Percentiles rank a stretch among this genome's conserved stretches.
These are phyloP conservation scores for Panicum miliaceum DNA, from an alignment of 176 grass and related monocot genomes.

Conservation along the genomic window DNA sequence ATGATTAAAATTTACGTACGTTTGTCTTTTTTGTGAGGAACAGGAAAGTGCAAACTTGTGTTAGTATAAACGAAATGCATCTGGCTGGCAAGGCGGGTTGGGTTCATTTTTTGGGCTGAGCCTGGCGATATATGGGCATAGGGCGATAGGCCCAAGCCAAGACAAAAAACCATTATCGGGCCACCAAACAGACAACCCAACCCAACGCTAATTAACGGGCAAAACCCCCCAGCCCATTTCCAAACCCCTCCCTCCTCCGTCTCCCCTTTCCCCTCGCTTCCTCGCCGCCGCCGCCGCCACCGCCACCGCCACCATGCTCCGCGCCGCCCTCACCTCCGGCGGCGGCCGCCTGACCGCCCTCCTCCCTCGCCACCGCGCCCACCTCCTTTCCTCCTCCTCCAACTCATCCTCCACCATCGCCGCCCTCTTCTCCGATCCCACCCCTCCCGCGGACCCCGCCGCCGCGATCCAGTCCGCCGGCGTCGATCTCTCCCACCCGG, in stretches of 20 bases:
- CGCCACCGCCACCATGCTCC: slow-evolving; percentile 42
- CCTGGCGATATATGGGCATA: not conserved
- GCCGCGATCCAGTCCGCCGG: slow-evolving; percentile 49
- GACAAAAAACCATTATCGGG: not conserved
- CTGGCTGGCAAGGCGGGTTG: not conserved
- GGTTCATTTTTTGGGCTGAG: not conserved
- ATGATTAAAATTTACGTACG: too few relatives aligned
- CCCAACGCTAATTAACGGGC: slow-evolving; percentile 10
- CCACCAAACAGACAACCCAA: not conserved
- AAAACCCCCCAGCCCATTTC: slow-evolving; percentile 34
- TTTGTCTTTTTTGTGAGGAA: too few relatives aligned
- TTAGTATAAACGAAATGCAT: too few relatives aligned
- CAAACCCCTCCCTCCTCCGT: not conserved
- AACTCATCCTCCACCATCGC: slow-evolving; percentile 39
- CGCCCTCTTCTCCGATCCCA: slow-evolving; percentile 49
- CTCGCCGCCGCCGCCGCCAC: slow-evolving; percentile 11
- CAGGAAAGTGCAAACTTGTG: too few relatives aligned
- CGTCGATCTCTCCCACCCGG: slow-evolving; percentile 55
- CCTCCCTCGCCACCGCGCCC: slow-evolving; percentile 9
- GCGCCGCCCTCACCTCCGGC: slow-evolving; percentile 45
- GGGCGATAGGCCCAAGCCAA: not conserved
- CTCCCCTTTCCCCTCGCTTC: not conserved
- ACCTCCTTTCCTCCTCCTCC: slow-evolving; percentile 22
- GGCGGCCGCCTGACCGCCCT: slow-evolving; percentile 13
- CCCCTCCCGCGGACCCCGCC: slow-evolving; percentile 33